Conservation (phyloP, 164 flowering plant genomes). For the Piper betle region DNA sequence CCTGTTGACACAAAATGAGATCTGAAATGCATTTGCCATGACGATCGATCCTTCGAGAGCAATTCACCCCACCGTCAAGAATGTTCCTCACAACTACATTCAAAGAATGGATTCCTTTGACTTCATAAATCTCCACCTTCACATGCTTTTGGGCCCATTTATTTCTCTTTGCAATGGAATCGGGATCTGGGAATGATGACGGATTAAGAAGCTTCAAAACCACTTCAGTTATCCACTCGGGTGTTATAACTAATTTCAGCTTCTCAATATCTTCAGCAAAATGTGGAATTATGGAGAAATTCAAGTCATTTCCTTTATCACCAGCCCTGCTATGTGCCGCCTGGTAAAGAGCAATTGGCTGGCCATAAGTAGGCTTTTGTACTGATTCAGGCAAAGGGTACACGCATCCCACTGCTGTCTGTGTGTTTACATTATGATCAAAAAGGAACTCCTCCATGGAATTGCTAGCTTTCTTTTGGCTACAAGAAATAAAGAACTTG, state of each 20-base stretch:
- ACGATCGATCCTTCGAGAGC: conserved; percentile 88
- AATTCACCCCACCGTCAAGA: conserved; percentile 95
- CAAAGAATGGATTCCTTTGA: conserved; percentile 53
- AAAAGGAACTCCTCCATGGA: conserved; percentile 2
- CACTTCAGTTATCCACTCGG: conserved; percentile 60
- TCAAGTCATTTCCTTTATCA: conserved; percentile 89
- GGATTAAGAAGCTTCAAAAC: conserved; percentile 36
- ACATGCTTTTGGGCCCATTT: conserved; percentile 41
- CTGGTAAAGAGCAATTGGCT: conserved; percentile 48
- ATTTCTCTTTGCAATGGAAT: conserved; percentile 32
- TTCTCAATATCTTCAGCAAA: conserved; percentile 53
- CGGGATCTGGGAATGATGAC: conserved; percentile 35
- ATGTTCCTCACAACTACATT: conserved; percentile 76
- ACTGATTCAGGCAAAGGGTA: background rate
- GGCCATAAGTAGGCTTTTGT: conserved; percentile 51
- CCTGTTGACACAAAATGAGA: conserved; percentile 60
- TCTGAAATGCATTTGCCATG: conserved; percentile 96
- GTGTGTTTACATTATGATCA: conserved; percentile 3
- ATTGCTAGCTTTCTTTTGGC: conserved; percentile 2
- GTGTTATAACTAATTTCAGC: conserved; percentile 59
- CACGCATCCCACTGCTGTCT: conserved; percentile 4
- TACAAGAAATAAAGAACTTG: conserved; percentile 3
- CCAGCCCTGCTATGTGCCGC: conserved; percentile 90
- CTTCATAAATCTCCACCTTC: conserved; percentile 73
- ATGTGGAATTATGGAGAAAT: conserved; percentile 87